Conservation (phyloP, 2,329 filamentous ascomycete species). For the Scedosporium aurantiacum region DNA sequence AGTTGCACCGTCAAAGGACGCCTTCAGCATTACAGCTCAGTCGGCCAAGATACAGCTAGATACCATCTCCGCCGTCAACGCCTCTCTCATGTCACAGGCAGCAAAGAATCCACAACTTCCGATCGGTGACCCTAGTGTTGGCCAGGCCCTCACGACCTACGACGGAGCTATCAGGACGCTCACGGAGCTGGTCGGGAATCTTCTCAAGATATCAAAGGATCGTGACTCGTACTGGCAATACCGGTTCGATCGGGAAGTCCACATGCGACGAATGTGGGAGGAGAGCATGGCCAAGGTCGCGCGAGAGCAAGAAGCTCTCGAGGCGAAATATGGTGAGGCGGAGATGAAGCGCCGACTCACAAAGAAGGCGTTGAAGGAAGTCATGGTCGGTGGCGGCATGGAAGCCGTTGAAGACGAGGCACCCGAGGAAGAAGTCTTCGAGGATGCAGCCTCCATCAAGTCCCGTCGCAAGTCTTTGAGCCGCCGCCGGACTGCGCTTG, state of each 20-base stretch:
- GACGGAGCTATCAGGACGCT: slow-evolving; percentile 83
- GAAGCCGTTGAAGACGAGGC: not conserved
- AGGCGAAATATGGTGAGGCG: slow-evolving; percentile 76
- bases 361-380: slow-evolving; percentile 80
- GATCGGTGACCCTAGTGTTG: slow-evolving; percentile 65
- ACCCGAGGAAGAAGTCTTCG: slow-evolving; percentile 21
- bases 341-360: slow-evolving; percentile 84
- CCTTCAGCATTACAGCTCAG: slow-evolving; percentile 93
- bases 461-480: slow-evolving; percentile 29
- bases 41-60: slow-evolving; percentile 89
- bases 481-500: slow-evolving; percentile 55
- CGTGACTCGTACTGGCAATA: slow-evolving; percentile 97
- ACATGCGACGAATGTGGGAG: slow-evolving; percentile 94
- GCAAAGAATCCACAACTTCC: slow-evolving; percentile 50
- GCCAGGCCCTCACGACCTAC: slow-evolving; percentile 73
- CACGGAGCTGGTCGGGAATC: slow-evolving; percentile 71
- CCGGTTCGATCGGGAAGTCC: slow-evolving; percentile 77
- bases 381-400: slow-evolving; percentile 36
- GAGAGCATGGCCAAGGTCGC: slow-evolving; percentile 98
- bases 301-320: slow-evolving; percentile 82
- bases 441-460: slow-evolving; percentile 20
- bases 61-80: slow-evolving; percentile 73
- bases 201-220: slow-evolving; percentile 85
- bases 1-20: slow-evolving; percentile 71
- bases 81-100: slow-evolving; percentile 66